Percentiles rank a stretch among this genome's conserved stretches.
phyloP scores from a whole-genome alignment of 2,329 filamentous ascomycete genomes.

The Fusarium coicis region DNA sequence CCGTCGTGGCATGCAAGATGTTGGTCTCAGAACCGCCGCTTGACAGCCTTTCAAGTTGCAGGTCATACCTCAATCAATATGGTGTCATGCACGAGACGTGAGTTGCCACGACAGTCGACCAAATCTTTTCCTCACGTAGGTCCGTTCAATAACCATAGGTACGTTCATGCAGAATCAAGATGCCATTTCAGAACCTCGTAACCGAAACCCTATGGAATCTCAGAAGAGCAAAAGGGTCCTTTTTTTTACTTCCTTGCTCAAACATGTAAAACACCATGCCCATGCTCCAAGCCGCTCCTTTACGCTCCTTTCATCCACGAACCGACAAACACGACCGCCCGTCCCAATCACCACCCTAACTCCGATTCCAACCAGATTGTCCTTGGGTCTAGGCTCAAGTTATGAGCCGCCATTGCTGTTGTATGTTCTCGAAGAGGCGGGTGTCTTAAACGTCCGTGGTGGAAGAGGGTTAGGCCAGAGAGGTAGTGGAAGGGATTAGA shows the following conservation, averaged over 20 bases:
- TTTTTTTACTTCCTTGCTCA: slow-evolving; percentile 44
- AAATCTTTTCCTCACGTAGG: background rate
- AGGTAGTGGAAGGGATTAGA: slow-evolving; percentile 32
- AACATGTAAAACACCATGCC: slow-evolving; percentile 52
- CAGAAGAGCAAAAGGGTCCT: slow-evolving; percentile 44
- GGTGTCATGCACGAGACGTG: slow-evolving; percentile 1
- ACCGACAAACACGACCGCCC: slow-evolving; percentile 35
- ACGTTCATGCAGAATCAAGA: slow-evolving; percentile 49
- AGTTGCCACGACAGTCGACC: background rate
- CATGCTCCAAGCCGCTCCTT: slow-evolving; percentile 48
- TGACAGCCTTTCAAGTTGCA: background rate
- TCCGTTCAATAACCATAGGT: background rate
- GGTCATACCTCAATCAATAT: background rate
- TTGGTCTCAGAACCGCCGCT: background rate
- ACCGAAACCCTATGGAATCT: slow-evolving; percentile 49
- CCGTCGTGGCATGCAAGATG: background rate
- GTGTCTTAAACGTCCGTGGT: slow-evolving; percentile 19
- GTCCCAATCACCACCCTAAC: slow-evolving; percentile 26
- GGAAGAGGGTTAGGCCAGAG: slow-evolving; percentile 23
- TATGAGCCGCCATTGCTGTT: slow-evolving; percentile 25
- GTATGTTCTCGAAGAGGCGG: slow-evolving; percentile 7
- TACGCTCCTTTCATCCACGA: slow-evolving; percentile 33
- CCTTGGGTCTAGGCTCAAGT: slow-evolving; percentile 21
- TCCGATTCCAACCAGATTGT: slow-evolving; percentile 22
- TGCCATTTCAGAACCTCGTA: slow-evolving; percentile 50